Percentiles rank a stretch among this genome's conserved stretches.
These are phyloP conservation scores for Pisolithus orientalis DNA, from an alignment of 768 basidiomycete species.

Conservation along the genomic window DNA sequence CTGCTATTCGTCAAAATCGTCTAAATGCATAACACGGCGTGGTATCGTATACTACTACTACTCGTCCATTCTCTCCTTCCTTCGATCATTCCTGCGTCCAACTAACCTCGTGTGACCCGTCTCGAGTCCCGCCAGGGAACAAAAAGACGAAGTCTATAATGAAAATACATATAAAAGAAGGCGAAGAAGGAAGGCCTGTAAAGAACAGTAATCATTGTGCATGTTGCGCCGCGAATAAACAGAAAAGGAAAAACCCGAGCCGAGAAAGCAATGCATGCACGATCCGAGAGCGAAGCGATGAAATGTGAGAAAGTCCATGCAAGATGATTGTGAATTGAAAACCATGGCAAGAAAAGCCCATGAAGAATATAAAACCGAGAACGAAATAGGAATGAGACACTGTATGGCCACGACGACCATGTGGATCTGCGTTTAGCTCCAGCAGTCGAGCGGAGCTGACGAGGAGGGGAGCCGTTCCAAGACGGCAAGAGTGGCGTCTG, in stretches of 20 bases:
- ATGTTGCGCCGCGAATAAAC: background rate
- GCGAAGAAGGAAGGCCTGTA: background rate
- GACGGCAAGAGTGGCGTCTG: slow-evolving; percentile 2
- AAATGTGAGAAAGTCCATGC: background rate
- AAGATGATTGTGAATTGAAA: background rate
- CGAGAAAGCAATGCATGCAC: background rate
- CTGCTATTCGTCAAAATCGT: too few species aligned
- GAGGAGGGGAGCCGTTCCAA: background rate
- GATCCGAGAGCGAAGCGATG: background rate
- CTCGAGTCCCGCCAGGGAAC: too few species aligned
- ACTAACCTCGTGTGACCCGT: too few species aligned
- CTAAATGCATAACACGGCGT: too few species aligned
- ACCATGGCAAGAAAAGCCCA: background rate
- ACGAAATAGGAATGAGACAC: background rate
- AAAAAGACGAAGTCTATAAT: too few species aligned
- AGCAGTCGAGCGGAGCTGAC: background rate
- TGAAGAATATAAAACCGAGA: slow-evolving; percentile 12
- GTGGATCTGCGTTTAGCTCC: too few species aligned
- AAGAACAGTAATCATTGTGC: background rate
- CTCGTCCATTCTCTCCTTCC: too few species aligned
- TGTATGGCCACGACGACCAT: too few species aligned
- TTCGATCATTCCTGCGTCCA: too few species aligned
- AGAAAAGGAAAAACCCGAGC: background rate
- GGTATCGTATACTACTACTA: too few species aligned
- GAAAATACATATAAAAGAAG: background rate